Base-by-base conservation (phyloP, 371 early-diverging fungal species). In the Mortierella sp. region DNA sequence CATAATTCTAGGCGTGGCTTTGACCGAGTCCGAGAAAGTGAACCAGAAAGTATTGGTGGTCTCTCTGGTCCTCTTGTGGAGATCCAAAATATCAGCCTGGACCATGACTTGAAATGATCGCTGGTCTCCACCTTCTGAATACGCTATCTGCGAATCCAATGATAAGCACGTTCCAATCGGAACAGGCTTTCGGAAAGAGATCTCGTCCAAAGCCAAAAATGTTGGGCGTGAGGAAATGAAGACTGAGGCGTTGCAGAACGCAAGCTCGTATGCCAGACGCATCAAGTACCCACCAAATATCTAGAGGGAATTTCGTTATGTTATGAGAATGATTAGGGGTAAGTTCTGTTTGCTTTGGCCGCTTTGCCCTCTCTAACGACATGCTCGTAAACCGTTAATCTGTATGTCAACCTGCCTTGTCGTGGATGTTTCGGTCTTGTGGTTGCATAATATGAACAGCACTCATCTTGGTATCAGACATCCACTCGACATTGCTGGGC, bases 401-500 rank as follows among this genome's bases (percentile, higher is more conserved):
- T 36, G 36, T 36, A 5, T 36, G 36, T 36, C 36, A 36, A 36
- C 36, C 36, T 36, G 95, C 95, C 74, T 80, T 80, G 73, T 94
- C 91, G 77, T 98, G 96, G 43, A 98, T 92, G 72, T 98, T 98
- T 53, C 97, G 92, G 61, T 96, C 94, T 69, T 95, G 95, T 28
- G 95, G 95, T 65, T 90, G 88, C 92, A 92, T 91, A 40, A 95
- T 71, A 58, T 87, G 87, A 40, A 94, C 89, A 22, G 93, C 91
- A 58, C 94, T 88, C 73, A 94, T 86, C 4, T 76, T 84, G 9
- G 97, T 95, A 70, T 96, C 93, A 24, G 89, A 85, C 91, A 96
- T 94, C 95, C 94, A 97, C 9, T 89, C 80, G 47, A 92, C 82
- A 63, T 91, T 80, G 3, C 77, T 71, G 0, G 94, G 94, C 65